Conservation (phyloP, 2,329 filamentous ascomycete genomes). For the Diaporthe australafricana region DNA sequence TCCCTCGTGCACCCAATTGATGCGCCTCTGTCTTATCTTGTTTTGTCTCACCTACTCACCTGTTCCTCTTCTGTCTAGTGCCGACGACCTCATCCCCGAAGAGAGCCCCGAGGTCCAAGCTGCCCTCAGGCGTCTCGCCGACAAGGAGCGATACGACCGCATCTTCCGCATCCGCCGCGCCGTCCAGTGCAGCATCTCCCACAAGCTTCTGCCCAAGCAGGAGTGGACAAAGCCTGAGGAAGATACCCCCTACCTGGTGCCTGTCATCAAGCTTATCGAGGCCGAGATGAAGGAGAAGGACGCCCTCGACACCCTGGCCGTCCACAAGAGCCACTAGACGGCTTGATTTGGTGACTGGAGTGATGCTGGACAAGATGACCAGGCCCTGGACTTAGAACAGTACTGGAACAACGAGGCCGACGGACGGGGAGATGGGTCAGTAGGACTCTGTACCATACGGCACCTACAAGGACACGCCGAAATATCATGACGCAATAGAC, state of each 20-base stretch:
- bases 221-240: slow-evolving; percentile 70
- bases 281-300: slow-evolving; percentile 61
- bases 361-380: not conserved
- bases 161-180: slow-evolving; percentile 97
- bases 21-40: not conserved
- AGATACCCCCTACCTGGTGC: slow-evolving; percentile 66
- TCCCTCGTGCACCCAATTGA: slow-evolving; percentile 18
- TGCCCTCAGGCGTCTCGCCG: slow-evolving; percentile 89
- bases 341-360: not conserved
- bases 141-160: slow-evolving; percentile 95
- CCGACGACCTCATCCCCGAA: slow-evolving; percentile 95
- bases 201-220: slow-evolving; percentile 73
- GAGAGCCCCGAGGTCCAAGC: slow-evolving; percentile 88
- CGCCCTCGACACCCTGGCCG: slow-evolving; percentile 61
- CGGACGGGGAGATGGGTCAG: not conserved
- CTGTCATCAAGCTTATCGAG: slow-evolving; percentile 64
- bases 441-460: slow-evolving; percentile 32
- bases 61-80: slow-evolving; percentile 62
- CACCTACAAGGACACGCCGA: slow-evolving; percentile 9
- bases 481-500: slow-evolving; percentile 35
- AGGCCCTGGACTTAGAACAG: not conserved
- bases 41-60: not conserved
- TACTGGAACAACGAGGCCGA: not conserved
- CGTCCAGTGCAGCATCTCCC: slow-evolving; percentile 78
- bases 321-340: slow-evolving; percentile 60